Evolutionary conservation across 176 grass and related monocot genomes (phyloP).

Genomic region (Oryza glumipatula): DNA sequence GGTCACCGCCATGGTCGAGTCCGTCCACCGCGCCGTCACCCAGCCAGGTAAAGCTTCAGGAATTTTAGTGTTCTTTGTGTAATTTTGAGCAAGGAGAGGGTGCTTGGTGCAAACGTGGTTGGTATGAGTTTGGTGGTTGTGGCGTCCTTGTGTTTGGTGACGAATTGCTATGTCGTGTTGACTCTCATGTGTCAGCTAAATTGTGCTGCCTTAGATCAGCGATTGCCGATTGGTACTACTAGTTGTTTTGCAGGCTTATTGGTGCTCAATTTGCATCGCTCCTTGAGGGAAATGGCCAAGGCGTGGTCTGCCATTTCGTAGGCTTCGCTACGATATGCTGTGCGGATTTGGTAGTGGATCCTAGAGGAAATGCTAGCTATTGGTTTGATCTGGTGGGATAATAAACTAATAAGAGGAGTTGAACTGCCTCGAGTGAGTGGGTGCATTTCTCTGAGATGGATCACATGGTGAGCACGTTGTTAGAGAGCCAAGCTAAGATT

Average conservation of each 20-base stretch:
- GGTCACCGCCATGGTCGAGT: slow-evolving; percentile 88
- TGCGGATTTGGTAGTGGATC: neutral
- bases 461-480: slow-evolving; percentile 37
- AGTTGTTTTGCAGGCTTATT: neutral
- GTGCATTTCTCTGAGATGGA: neutral
- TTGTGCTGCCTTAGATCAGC: neutral
- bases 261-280: neutral
- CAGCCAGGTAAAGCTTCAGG: slow-evolving; percentile 40
- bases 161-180: neutral
- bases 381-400: neutral
- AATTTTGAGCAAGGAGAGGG: neutral
- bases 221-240: neutral
- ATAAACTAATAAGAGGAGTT: neutral
- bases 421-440: neutral
- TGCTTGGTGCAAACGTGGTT: slow-evolving; percentile 22
- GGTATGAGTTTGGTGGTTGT: neutral
- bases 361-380: neutral
- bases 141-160: slow-evolving; percentile 4
- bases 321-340: neutral
- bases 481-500: neutral
- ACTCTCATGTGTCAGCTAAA: slow-evolving; percentile 9
- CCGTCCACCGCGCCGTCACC: slow-evolving; percentile 58
- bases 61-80: neutral
- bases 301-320: neutral
- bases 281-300: neutral